Percentiles rank a stretch among this genome's conserved stretches.
These are phyloP conservation scores for Talaromyces sp. DNA, from an alignment of 2,329 filamentous ascomycete species.

Conservation along the genomic window DNA sequence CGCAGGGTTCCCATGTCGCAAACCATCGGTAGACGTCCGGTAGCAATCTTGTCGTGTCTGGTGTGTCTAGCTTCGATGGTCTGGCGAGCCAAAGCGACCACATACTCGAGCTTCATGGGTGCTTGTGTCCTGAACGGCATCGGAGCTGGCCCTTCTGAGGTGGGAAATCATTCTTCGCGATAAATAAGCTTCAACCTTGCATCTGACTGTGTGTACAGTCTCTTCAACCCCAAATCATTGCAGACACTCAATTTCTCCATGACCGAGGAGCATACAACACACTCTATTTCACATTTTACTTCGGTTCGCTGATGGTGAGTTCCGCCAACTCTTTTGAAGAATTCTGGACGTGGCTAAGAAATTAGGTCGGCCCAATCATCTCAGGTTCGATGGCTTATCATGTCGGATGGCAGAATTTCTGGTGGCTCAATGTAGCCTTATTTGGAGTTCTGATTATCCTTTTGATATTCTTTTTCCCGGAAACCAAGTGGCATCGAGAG, in stretches of 20 bases:
- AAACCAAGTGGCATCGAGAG: constrained; percentile 57
- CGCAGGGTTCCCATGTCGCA: constrained; percentile 54
- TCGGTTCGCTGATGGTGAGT: constrained; percentile 49
- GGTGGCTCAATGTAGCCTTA: constrained; percentile 62
- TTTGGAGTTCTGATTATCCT: constrained; percentile 50
- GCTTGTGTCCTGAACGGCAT: constrained; percentile 44
- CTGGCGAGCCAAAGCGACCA: constrained; percentile 57
- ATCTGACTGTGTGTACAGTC: neutral
- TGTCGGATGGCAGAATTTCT: constrained; percentile 60
- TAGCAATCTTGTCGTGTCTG: constrained; percentile 51
- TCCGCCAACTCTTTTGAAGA: neutral
- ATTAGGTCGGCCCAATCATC: constrained; percentile 53
- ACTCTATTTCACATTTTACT: constrained; percentile 60
- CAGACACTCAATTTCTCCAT: constrained; percentile 63
- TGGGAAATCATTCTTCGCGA: neutral
- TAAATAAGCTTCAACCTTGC: neutral
- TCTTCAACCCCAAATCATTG: constrained; percentile 46
- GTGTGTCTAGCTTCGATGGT: constrained; percentile 54
- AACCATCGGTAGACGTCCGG: constrained; percentile 54
- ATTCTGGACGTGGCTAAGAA: constrained; percentile 20
- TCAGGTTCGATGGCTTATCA: constrained; percentile 59
- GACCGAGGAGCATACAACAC: constrained; percentile 62
- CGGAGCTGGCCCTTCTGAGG: constrained; percentile 30
- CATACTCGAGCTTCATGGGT: constrained; percentile 62
- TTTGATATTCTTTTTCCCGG: constrained; percentile 59